These are phyloP conservation scores for Phialemoniopsis sp. DNA, from an alignment of 2,329 filamentous ascomycete genomes.

Conservation along the genomic window DNA sequence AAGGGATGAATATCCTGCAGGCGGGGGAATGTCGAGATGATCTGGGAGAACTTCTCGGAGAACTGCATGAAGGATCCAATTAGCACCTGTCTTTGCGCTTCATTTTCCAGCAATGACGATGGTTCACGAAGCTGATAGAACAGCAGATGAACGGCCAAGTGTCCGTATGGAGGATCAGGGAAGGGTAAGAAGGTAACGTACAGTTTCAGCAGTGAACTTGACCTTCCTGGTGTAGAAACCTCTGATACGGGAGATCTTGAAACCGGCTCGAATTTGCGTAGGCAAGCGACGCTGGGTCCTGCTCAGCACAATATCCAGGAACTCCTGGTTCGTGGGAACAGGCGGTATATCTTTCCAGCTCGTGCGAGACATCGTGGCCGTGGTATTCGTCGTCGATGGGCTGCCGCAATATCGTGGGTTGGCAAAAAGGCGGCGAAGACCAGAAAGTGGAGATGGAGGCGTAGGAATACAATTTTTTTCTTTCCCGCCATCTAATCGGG, in stretches of 20 bases:
- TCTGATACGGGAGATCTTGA: conserved; percentile 92
- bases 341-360: conserved; percentile 72
- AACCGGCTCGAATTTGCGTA: conserved; percentile 85
- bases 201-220: conserved; percentile 94
- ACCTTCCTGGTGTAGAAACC: conserved; percentile 95
- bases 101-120: no score
- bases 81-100: background rate
- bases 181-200: no score
- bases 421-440: background rate
- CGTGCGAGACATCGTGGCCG: conserved; percentile 11
- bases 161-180: no score
- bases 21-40: conserved; percentile 89
- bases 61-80: conserved; percentile 29
- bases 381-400: background rate
- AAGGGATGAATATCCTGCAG: conserved; percentile 95
- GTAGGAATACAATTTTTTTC: background rate
- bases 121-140: no score
- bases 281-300: conserved; percentile 89
- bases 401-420: no score
- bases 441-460: background rate
- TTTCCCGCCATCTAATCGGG: no score
- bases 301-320: conserved; percentile 94
- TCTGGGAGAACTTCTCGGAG: conserved; percentile 84
- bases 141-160: no score
- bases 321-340: conserved; percentile 90